Evolutionary conservation across 495 filamentous ascomycete species (phyloP), one percentile per base, ranked within the genome.

Genomic region (Daldinia grandis): DNA sequence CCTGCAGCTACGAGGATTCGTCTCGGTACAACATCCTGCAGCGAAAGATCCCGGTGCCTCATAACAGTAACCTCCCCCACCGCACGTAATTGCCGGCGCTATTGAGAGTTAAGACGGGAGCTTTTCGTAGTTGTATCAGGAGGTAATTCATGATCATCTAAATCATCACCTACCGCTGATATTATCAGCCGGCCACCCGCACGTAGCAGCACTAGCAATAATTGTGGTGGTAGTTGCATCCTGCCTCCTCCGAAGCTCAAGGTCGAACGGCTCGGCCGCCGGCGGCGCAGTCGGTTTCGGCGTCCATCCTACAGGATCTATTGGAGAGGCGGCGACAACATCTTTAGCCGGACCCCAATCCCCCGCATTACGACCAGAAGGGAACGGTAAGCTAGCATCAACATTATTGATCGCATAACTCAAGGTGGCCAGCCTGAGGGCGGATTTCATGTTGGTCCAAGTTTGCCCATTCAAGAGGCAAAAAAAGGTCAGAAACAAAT

Each of bases 281-380:
- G 74, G 76, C 28, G 72, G 72, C 64, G 78, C 54, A 57, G 76
- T 78, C 66, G 77, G 77, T 64, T 75, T 76, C 55, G 78, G 72
- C 21, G 62, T 28, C 76, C 76, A 78, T 72, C 66, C 63, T 64
- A 60, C 71, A 72, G 71, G 57, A 68, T 71, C 61, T 68, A 65
- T 64, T 19, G 61, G 57, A 27, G 68, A 30, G 31, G 53, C 53
- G 42, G 64, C 63, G 40, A 50, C 24, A 33, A 71, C 68, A 21
- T 70, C 37, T 49, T 58, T 74, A 55, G 69, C 68, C 73, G 75
- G 70, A 66, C 67, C 68, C 75, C 75, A 76, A 75, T 67, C 66
- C 42, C 69, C 67, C 60, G 65, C 66, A 70, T 68, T 40, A 60
- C 27, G 35, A 58, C 42, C 66, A 53, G 57, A 21, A 42, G 63